Evolutionary conservation across 768 basidiomycete species (phyloP).

Genomic region (Naematelia encephala): DNA sequence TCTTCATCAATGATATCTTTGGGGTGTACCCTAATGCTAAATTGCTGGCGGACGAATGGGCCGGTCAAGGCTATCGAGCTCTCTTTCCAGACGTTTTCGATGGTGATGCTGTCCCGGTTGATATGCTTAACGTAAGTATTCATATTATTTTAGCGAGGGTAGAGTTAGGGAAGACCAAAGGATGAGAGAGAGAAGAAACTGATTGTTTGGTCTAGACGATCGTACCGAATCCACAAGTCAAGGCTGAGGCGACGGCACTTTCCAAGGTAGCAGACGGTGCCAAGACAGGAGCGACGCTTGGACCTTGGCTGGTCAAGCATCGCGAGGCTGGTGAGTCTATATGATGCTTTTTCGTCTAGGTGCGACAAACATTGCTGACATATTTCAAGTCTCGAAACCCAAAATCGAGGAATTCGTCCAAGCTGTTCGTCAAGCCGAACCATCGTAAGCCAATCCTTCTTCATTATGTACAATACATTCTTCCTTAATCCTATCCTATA

Average conservation of each 20-base stretch:
- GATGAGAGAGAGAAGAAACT: not conserved
- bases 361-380: conserved; percentile 4
- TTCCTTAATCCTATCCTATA: no score
- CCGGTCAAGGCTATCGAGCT: conserved; percentile 48
- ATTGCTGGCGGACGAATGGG: conserved; percentile 50
- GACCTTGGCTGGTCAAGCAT: conserved; percentile 48
- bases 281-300: conserved; percentile 44
- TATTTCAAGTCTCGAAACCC: conserved; percentile 38
- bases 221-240: conserved; percentile 45
- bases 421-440: conserved; percentile 40
- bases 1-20: conserved; percentile 52
- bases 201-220: conserved; percentile 26
- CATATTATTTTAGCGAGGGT: no score
- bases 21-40: conserved; percentile 47
- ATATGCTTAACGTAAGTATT: conserved; percentile 31
- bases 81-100: conserved; percentile 49
- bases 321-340: conserved; percentile 43
- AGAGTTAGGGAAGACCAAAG: no score
- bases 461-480: not conserved
- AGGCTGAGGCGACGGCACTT: conserved; percentile 35
- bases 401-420: conserved; percentile 47
- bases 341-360: not conserved
- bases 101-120: conserved; percentile 35
- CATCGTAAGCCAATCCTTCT: conserved; percentile 28
- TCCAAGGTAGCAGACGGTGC: conserved; percentile 40